These are phyloP conservation scores for Artemisia tridentata DNA, from an alignment of 129 eudicot species.

Conservation along the genomic window DNA sequence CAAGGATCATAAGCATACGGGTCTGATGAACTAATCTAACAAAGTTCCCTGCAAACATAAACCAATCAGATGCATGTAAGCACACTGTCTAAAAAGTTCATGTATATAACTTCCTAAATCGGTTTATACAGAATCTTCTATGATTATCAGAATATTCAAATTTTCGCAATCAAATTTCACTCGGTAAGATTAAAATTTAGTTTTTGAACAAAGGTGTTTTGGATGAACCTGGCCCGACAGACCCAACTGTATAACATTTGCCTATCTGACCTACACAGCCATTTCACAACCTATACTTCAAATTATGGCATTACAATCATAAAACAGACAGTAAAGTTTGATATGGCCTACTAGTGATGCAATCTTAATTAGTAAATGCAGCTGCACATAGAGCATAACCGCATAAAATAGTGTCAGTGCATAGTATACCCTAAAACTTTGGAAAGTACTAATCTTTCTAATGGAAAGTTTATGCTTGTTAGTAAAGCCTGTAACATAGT, in stretches of 20 bases:
- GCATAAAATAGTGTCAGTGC: not conserved
- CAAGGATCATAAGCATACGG: conserved; percentile 9
- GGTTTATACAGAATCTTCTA: not conserved
- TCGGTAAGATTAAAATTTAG: too few species aligned
- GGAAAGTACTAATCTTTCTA: not conserved
- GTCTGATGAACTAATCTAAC: conserved; percentile 8
- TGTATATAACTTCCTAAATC: conserved; percentile 1
- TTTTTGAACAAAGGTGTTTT: too few species aligned
- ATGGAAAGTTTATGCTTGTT: not conserved
- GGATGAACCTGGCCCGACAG: too few species aligned
- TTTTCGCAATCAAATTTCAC: not conserved
- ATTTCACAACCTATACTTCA: not conserved
- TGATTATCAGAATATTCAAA: not conserved
- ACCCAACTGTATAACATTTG: too few species aligned
- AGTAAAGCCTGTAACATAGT: not conserved
- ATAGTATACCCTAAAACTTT: not conserved
- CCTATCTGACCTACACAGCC: too few species aligned
- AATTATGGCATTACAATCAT: not conserved
- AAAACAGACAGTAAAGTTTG: not conserved
- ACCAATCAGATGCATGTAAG: conserved; percentile 1
- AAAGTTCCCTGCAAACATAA: conserved; percentile 30
- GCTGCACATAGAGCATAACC: not conserved
- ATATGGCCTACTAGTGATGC: not conserved
- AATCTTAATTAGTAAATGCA: conserved; percentile 1
- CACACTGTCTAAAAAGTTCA: not conserved